These are phyloP conservation scores for Daedaleopsis sinensis DNA, from an alignment of 768 basidiomycete species.

Conservation along the genomic window DNA sequence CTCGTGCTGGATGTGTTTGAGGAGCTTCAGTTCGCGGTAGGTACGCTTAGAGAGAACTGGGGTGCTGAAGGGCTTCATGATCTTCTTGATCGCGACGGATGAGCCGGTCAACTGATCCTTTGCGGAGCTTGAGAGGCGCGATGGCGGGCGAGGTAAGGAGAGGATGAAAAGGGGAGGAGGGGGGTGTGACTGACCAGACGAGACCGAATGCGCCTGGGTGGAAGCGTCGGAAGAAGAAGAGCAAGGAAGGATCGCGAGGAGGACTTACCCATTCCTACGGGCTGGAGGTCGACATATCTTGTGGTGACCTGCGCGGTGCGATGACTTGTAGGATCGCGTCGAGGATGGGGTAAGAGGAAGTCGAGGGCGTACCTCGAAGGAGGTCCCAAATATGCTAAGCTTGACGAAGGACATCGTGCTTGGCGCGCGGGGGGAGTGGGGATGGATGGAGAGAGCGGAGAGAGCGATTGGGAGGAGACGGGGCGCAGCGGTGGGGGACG, in stretches of 20 bases:
- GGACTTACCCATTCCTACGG: slow-evolving; percentile 94
- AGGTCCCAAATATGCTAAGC: slow-evolving; percentile 97
- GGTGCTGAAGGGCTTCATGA: slow-evolving; percentile 99
- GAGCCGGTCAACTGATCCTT: slow-evolving; percentile 94
- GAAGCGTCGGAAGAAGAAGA: neutral
- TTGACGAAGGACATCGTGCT: slow-evolving; percentile 88
- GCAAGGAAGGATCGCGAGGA: slow-evolving; percentile 6
- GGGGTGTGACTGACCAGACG: slow-evolving; percentile 73
- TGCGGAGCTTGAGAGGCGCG: slow-evolving; percentile 68
- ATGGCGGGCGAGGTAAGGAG: slow-evolving; percentile 5
- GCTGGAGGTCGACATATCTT: slow-evolving; percentile 98
- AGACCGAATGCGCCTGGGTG: slow-evolving; percentile 90
- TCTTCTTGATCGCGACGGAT: slow-evolving; percentile 99
- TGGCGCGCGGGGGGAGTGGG: slow-evolving; percentile 1
- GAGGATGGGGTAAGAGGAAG: slow-evolving; percentile 7
- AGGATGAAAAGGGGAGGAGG: neutral
- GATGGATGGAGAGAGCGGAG: slow-evolving; percentile 6
- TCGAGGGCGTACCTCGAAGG: slow-evolving; percentile 74
- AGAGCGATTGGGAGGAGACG: neutral
- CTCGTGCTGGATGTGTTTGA: slow-evolving; percentile 99
- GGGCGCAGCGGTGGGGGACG: too few species aligned
- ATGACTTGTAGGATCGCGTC: neutral
- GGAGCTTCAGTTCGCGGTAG: slow-evolving; percentile 95
- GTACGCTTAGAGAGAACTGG: slow-evolving; percentile 98
- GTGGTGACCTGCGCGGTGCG: slow-evolving; percentile 79